A percentile compares a stretch with the other conserved stretches of the same genome.
These are phyloP conservation scores for Cryptococcus sp. DNA, from an alignment of 1,284 basidiomycete genomes.

Conservation along the genomic window DNA sequence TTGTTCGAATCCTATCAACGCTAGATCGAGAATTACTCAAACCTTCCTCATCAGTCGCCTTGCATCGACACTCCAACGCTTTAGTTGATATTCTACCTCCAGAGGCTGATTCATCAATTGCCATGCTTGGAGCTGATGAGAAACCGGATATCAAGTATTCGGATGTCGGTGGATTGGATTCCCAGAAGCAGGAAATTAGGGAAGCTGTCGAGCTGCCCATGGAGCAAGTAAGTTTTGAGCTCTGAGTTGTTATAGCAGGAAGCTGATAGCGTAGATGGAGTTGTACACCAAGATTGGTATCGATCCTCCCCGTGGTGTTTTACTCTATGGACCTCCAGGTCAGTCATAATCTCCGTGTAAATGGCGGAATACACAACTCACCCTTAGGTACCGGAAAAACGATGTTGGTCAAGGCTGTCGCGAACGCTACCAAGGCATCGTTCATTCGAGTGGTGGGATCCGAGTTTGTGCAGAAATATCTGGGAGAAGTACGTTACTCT, in stretches of 20 bases:
- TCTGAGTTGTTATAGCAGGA: background rate
- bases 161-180: conserved; percentile 95
- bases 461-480: conserved; percentile 99
- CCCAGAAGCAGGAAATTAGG: conserved; percentile 98
- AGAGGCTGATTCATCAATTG: conserved; percentile 95
- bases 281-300: conserved; percentile 99
- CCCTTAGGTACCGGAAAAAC: conserved; percentile 90
- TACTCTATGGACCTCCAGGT: conserved; percentile 92
- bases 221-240: conserved; percentile 51
- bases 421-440: conserved; percentile 91
- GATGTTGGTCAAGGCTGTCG: conserved; percentile 98
- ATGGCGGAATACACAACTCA: conserved; percentile 4
- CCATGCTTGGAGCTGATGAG: conserved; percentile 90
- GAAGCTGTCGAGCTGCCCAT: conserved; percentile 99
- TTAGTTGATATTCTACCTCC: conserved; percentile 97
- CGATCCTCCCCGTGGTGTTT: conserved; percentile 90
- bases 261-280: conserved; percentile 66
- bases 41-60: conserved; percentile 92
- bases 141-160: conserved; percentile 85
- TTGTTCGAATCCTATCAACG: conserved; percentile 95
- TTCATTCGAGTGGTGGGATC: conserved; percentile 98
- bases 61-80: conserved; percentile 97
- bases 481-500: conserved; percentile 63
- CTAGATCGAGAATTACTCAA: conserved; percentile 96
- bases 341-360: conserved; percentile 17